Evolutionary conservation across 805 yeast genomes (phyloP).

Genomic region (Priceomyces melissophilus): DNA sequence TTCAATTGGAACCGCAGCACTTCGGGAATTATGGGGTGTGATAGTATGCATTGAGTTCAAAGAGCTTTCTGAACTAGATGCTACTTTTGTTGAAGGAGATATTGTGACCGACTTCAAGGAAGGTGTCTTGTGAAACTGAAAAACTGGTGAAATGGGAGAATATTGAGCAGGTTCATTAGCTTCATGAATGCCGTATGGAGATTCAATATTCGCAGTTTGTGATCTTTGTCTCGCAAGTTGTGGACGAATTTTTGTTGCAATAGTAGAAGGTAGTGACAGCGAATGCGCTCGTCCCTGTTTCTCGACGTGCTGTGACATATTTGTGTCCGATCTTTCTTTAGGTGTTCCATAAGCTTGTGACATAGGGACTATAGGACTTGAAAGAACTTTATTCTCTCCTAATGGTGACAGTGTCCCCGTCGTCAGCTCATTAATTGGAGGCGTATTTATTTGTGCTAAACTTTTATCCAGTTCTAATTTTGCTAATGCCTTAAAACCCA

Average conservation of each 20-base stretch:
- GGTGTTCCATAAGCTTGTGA: slow-evolving; percentile 12
- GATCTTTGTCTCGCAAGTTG: slow-evolving; percentile 15
- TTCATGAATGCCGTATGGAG: slow-evolving; percentile 11
- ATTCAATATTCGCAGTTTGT: slow-evolving; percentile 17
- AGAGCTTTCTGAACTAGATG: background rate
- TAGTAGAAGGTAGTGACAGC: slow-evolving; percentile 25
- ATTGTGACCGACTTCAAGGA: slow-evolving; percentile 38
- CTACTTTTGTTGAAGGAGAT: slow-evolving; percentile 28
- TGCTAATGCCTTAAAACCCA: slow-evolving; percentile 6
- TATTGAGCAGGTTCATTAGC: slow-evolving; percentile 1
- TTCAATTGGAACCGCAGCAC: too few relatives aligned
- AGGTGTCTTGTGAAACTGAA: slow-evolving; percentile 22
- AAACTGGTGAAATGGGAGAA: slow-evolving; percentile 10
- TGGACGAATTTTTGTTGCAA: slow-evolving; percentile 7
- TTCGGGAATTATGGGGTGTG: too few relatives aligned
- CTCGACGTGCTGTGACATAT: slow-evolving; percentile 4
- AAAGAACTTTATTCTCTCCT: slow-evolving; percentile 21
- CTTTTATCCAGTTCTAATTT: slow-evolving; percentile 1
- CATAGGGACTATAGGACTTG: slow-evolving; percentile 32
- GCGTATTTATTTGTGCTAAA: slow-evolving; percentile 7
- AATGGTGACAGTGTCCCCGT: slow-evolving; percentile 11
- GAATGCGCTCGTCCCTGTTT: slow-evolving; percentile 25
- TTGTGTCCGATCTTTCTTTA: background rate
- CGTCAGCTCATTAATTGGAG: slow-evolving; percentile 7
- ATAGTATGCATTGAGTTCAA: background rate